Evolutionary conservation across 2,329 filamentous ascomycete genomes (phyloP).

Genomic region (Neofusicoccum sp.): DNA sequence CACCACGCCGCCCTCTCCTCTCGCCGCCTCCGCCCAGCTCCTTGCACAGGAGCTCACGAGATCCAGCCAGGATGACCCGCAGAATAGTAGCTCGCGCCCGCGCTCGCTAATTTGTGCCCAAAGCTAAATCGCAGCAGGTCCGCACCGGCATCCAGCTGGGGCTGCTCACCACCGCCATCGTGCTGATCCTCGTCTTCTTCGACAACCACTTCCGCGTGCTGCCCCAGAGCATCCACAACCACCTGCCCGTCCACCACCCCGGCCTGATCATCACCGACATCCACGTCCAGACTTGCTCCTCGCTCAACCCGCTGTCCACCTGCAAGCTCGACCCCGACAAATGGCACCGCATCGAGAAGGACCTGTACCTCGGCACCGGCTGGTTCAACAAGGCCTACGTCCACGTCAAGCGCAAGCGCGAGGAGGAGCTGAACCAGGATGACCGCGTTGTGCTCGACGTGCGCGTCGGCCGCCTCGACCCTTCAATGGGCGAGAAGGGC

Average conservation of each 20-base stretch:
- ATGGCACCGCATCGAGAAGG: conserved; percentile 87
- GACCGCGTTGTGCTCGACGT: conserved; percentile 82
- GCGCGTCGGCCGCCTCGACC: conserved; percentile 70
- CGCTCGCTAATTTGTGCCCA: conserved; percentile 4
- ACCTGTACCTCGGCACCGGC: conserved; percentile 73
- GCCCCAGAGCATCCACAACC: conserved; percentile 79
- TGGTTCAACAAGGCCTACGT: conserved; percentile 78
- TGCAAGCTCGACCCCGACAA: conserved; percentile 70
- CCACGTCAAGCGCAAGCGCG: conserved; percentile 78
- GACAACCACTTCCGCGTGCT: conserved; percentile 87
- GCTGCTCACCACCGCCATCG: conserved; percentile 59
- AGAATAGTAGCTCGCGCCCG: conserved; percentile 33
- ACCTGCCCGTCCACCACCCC: conserved; percentile 77
- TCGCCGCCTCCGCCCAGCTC: conserved; percentile 1
- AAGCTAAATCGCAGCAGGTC: conserved; percentile 31
- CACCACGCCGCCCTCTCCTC: background rate
- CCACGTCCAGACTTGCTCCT: conserved; percentile 72
- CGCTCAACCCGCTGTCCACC: conserved; percentile 68
- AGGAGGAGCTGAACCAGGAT: conserved; percentile 72
- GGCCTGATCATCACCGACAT: conserved; percentile 85
- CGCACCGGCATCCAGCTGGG: conserved; percentile 73
- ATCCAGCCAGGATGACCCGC: conserved; percentile 35
- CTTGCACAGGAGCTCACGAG: conserved; percentile 10
- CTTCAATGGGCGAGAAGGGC: conserved; percentile 56
- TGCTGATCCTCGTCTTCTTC: conserved; percentile 74